These are phyloP conservation scores for Nakazawaea anatomiae DNA, from an alignment of 805 yeast genomes.

Conservation along the genomic window DNA sequence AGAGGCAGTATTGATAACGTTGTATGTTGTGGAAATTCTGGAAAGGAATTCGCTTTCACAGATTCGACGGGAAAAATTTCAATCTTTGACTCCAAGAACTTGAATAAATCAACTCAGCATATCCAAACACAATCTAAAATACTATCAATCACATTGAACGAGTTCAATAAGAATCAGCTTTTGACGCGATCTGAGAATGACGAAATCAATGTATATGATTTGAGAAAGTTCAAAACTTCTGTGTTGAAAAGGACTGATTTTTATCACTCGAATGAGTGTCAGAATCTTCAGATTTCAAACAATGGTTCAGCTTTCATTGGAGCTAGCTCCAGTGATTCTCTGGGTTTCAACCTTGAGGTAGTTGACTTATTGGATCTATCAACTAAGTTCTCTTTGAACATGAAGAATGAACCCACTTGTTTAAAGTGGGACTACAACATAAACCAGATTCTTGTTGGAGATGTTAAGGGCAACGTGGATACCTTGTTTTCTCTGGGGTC, in stretches of 20 bases:
- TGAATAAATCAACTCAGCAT: not conserved
- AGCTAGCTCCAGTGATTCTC: not conserved
- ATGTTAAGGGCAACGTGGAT: conserved; percentile 9
- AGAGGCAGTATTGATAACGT: conserved; percentile 1
- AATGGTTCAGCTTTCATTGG: conserved; percentile 6
- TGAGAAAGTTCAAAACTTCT: conserved; percentile 15
- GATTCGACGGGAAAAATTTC: conserved; percentile 6
- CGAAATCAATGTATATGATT: conserved; percentile 17
- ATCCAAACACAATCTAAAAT: not conserved
- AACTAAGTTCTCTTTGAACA: conserved; percentile 8
- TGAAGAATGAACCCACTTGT: conserved; percentile 10
- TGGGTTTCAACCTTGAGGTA: not conserved
- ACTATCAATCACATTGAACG: not conserved
- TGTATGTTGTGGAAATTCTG: not conserved
- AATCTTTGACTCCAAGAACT: conserved; percentile 4
- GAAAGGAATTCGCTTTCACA: conserved; percentile 7
- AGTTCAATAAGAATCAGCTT: conserved; percentile 7
- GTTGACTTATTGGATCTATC: conserved; percentile 13
- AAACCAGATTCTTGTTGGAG: conserved; percentile 21
- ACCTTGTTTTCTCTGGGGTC: conserved; percentile 16
- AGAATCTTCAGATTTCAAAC: conserved; percentile 9
- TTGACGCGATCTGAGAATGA: conserved; percentile 6
- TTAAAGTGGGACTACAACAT: conserved; percentile 16
- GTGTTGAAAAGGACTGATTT: conserved; percentile 12
- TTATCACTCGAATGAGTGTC: conserved; percentile 8